Evolutionary conservation across 768 basidiomycete genomes (phyloP), one percentile per base, ranked within the genome.

Genomic region (Lanmaoa rubissima): DNA sequence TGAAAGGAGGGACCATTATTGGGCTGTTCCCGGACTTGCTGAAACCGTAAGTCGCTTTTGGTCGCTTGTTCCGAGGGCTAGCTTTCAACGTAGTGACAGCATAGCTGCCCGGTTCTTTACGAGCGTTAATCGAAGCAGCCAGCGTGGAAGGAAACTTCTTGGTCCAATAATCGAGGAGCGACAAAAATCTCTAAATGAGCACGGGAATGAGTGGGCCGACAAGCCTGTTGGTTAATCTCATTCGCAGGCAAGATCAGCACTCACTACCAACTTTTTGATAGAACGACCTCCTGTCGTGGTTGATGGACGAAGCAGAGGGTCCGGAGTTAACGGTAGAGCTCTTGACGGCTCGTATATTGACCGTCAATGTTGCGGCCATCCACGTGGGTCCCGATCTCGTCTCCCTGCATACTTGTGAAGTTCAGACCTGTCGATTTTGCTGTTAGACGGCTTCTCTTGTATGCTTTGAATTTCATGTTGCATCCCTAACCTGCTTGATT

Each of bases 261-360:
- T 35, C 14, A 48, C n/a, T 8, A 46, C 5, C 11, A 2, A 24
- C 11, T 24, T 9, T 32, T 32, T 26, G 2, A 17, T 44, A 72
- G 73, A 64, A 66, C 19, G 74, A 75, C 52, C 32, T 74, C 35
- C 50, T 75, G 4, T 56, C 62, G 11, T 74, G 74, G 73, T 45
- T 73, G 28, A 62, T 74, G 35, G 68, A 70, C n/a, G 63, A 62
- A 7, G 70, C 61, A 5, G 21, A 53, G 0, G 55, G 60, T 34
- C 17, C 59, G n/a, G 54, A 69, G 21, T 4, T 49, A n/a, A 48
- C 66, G 1, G 24, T 58, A 4, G 31, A 56, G 19, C 19, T 67
- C 69, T 48, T 76, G 61, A 48, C 49, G 5, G 19, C 12, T 3
- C 45, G 58, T 14, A 4, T 64, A 4, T 21, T 64, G 8, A 21